A percentile compares a stretch with the other conserved stretches of the same genome.
Conservation (phyloP, 805 yeast species). For the Grigorovia humatica region DNA sequence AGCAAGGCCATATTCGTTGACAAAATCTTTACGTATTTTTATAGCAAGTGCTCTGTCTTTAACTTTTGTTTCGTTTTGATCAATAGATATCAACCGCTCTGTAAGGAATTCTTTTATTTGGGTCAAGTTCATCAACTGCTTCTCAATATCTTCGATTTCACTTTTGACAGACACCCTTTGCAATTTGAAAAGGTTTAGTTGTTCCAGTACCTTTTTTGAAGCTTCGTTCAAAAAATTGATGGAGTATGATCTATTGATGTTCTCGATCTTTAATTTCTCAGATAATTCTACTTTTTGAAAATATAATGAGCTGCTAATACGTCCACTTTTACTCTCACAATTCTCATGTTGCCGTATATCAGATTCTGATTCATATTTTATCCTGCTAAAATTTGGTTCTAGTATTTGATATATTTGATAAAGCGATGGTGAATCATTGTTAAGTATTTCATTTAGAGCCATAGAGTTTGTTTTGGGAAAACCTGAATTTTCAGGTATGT, state of each 20-base stretch:
- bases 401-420: conserved; percentile 64
- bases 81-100: conserved; percentile 42
- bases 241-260: conserved; percentile 26
- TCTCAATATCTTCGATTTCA: conserved; percentile 54
- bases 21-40: conserved; percentile 31
- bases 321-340: neutral
- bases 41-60: conserved; percentile 37
- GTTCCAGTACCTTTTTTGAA: conserved; percentile 33
- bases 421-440: conserved; percentile 37
- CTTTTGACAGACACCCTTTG: conserved; percentile 53
- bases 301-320: neutral
- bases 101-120: conserved; percentile 38
- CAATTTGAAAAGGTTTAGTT: conserved; percentile 45
- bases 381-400: conserved; percentile 33
- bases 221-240: conserved; percentile 30
- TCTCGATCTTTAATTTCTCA: conserved; percentile 2
- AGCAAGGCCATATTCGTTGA: conserved; percentile 29
- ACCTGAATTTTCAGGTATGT: conserved; percentile 23
- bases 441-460: conserved; percentile 6
- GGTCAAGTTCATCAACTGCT: conserved; percentile 39
- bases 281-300: neutral
- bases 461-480: neutral
- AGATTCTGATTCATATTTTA: neutral
- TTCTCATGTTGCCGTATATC: neutral
- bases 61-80: conserved; percentile 40